Evolutionary conservation across 192 early-diverging fungal genomes (phyloP).

Genomic region (Physocladia obscura): DNA sequence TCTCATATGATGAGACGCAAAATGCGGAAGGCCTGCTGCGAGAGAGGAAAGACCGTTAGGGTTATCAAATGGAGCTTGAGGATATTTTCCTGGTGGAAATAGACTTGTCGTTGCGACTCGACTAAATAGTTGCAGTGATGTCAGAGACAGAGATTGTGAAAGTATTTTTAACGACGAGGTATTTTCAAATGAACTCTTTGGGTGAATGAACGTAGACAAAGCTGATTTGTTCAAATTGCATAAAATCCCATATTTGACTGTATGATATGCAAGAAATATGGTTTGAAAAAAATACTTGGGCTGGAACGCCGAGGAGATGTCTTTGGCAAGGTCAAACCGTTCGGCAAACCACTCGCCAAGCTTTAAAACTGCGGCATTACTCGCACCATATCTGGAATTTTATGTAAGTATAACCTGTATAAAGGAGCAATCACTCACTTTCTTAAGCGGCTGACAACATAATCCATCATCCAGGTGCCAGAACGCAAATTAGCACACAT

Average conservation of each 20-base stretch:
- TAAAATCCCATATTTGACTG: constrained; percentile 64
- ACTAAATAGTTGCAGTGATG: constrained; percentile 83
- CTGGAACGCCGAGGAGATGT: constrained; percentile 75
- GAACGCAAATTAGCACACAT: constrained; percentile 85
- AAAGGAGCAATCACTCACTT: constrained; percentile 41
- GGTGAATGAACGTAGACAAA: constrained; percentile 64
- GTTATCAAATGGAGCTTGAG: neutral
- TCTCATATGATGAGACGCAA: constrained; percentile 87
- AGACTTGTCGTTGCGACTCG: constrained; percentile 80
- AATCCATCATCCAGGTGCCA: constrained; percentile 92
- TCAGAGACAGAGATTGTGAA: constrained; percentile 70
- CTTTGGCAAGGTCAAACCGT: constrained; percentile 70
- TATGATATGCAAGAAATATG: constrained; percentile 74
- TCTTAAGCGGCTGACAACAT: constrained; percentile 71
- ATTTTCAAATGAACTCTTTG: constrained; percentile 55
- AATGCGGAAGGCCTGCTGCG: constrained; percentile 95
- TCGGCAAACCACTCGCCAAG: constrained; percentile 76
- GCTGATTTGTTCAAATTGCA: constrained; percentile 23
- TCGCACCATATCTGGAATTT: neutral
- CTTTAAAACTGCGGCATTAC: too few species aligned
- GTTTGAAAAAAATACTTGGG: constrained; percentile 94
- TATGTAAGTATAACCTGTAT: neutral
- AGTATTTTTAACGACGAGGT: constrained; percentile 64
- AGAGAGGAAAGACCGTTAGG: constrained; percentile 51
- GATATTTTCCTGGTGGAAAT: constrained; percentile 48